Evolutionary conservation across 108 stramenopile genomes (phyloP).

Genomic region (Aurantiochytrium sp.): DNA sequence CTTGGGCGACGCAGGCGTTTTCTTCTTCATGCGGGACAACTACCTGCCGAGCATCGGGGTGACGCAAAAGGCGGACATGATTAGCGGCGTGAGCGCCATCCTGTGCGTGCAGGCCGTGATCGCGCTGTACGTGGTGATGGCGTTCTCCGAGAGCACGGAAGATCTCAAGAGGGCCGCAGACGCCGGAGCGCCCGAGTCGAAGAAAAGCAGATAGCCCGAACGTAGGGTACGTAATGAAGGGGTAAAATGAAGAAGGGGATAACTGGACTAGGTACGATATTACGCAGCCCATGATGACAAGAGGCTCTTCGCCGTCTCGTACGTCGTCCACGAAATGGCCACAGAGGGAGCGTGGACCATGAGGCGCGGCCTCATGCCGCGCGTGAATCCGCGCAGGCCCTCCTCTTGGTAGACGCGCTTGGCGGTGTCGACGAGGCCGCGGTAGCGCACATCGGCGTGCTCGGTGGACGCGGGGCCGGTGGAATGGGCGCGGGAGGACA

Average conservation of each 20-base stretch:
- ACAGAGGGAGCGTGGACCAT: constrained; percentile 87
- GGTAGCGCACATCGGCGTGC: constrained; percentile 31
- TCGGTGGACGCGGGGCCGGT: not conserved
- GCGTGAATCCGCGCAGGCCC: constrained; percentile 78
- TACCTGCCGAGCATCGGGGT: not conserved
- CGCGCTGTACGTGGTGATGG: not conserved
- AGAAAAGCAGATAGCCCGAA: not conserved
- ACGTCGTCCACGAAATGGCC: constrained; percentile 96
- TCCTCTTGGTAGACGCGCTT: constrained; percentile 73
- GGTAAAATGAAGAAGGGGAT: no score
- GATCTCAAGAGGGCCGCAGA: not conserved
- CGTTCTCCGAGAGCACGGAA: not conserved
- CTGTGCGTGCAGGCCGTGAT: not conserved
- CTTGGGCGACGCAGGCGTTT: not conserved
- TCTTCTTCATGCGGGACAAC: not conserved
- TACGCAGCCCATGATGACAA: not conserved
- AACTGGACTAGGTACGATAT: no score
- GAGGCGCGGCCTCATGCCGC: constrained; percentile 74
- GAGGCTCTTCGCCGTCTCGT: constrained; percentile 67
- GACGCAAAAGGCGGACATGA: not conserved
- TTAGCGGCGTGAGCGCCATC: not conserved
- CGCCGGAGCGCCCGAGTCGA: not conserved
- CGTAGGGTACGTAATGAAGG: no score
- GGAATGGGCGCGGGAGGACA: not conserved
- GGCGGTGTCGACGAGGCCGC: constrained; percentile 66